These are phyloP conservation scores for Hippophae tibetana DNA, from an alignment of 306 rosid species.

Conservation along the genomic window DNA sequence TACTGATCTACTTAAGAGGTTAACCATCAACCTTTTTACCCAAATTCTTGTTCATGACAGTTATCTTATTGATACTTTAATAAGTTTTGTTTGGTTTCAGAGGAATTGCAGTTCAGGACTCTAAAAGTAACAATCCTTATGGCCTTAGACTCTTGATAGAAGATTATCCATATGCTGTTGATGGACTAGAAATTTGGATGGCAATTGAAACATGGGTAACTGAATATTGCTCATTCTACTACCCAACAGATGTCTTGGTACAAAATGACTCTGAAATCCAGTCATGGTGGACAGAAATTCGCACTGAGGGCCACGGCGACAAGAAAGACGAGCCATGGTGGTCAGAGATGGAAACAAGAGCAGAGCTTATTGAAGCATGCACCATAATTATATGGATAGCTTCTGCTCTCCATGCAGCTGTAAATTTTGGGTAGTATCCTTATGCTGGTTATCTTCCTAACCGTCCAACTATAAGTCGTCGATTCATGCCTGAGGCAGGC, in stretches of 20 bases:
- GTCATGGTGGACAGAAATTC: constrained; percentile 73
- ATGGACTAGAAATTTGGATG: constrained; percentile 81
- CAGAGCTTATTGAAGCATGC: constrained; percentile 53
- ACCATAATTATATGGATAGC: constrained; percentile 87
- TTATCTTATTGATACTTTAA: constrained; percentile 3
- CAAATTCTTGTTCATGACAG: background rate
- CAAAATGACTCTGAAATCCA: constrained; percentile 51
- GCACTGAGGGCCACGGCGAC: constrained; percentile 83
- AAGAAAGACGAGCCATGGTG: constrained; percentile 63
- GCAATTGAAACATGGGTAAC: constrained; percentile 73
- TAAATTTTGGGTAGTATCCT: constrained; percentile 88
- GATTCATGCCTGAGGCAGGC: constrained; percentile 93
- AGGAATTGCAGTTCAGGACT: constrained; percentile 65
- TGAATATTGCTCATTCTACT: constrained; percentile 62
- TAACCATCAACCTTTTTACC: background rate
- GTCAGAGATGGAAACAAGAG: constrained; percentile 54
- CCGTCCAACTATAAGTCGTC: constrained; percentile 88
- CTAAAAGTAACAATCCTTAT: constrained; percentile 26
- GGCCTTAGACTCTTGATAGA: constrained; percentile 68
- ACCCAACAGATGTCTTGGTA: constrained; percentile 41
- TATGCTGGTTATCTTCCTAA: constrained; percentile 92
- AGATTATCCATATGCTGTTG: constrained; percentile 85
- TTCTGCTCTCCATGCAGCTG: constrained; percentile 94
- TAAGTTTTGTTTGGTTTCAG: constrained; percentile 29
- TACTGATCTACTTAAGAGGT: constrained; percentile 73